Conservation (phyloP, 1,284 basidiomycete species). For the Leccinum solheimii region DNA sequence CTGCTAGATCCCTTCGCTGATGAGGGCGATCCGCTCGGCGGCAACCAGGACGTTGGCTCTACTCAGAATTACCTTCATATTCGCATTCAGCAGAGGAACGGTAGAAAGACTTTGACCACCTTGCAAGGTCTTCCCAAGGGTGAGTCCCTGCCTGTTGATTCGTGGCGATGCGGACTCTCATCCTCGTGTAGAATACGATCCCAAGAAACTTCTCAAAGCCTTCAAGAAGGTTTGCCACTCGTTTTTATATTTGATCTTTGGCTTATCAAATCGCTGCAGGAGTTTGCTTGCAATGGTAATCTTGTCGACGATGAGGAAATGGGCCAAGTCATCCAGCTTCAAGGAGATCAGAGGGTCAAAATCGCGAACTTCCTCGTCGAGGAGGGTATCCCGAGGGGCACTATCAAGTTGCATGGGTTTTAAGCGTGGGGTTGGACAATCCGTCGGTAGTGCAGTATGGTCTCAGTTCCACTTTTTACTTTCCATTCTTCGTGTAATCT, state of each 20-base stretch:
- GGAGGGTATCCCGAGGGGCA: slow-evolving; percentile 69
- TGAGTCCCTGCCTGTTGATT: slow-evolving; percentile 38
- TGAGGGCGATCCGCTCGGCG: slow-evolving; percentile 78
- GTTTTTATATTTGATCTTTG: slow-evolving; percentile 2
- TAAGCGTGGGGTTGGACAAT: slow-evolving; percentile 34
- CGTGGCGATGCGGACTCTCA: slow-evolving; percentile 15
- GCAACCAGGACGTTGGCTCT: slow-evolving; percentile 76
- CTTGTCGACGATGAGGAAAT: slow-evolving; percentile 96
- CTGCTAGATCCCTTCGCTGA: slow-evolving; percentile 89
- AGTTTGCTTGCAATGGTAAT: slow-evolving; percentile 99
- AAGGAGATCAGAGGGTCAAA: slow-evolving; percentile 96
- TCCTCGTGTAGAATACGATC: slow-evolving; percentile 81
- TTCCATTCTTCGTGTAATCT: slow-evolving; percentile 21
- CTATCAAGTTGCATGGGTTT: slow-evolving; percentile 88
- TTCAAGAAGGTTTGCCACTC: slow-evolving; percentile 86
- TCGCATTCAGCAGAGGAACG: slow-evolving; percentile 99
- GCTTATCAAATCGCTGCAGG: slow-evolving; percentile 47
- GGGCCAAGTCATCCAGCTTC: slow-evolving; percentile 98
- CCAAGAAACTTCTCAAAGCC: slow-evolving; percentile 97
- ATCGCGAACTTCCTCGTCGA: slow-evolving; percentile 85
- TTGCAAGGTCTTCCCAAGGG: slow-evolving; percentile 95
- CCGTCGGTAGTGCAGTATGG: slow-evolving; percentile 4
- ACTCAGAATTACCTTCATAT: slow-evolving; percentile 91
- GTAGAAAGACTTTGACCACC: slow-evolving; percentile 98
- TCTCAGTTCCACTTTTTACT: slow-evolving; percentile 12